Conservation (phyloP, 2,329 filamentous ascomycete genomes). For the Talaromyces islandicus region DNA sequence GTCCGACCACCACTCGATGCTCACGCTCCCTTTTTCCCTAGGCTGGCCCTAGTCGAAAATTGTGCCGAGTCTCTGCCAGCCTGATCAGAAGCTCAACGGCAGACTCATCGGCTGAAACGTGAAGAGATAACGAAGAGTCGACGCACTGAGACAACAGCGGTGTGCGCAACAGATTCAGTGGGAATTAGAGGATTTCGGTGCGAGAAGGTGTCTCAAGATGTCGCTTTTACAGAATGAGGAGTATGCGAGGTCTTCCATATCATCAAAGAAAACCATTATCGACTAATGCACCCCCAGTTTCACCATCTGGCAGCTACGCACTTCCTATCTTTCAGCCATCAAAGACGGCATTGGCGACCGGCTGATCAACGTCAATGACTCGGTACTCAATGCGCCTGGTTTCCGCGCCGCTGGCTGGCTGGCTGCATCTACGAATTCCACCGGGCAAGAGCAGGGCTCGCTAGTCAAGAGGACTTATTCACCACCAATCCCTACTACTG, state of each 20-base stretch:
- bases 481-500: slow-evolving; percentile 57
- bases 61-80: neutral
- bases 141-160: neutral
- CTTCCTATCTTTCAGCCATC: slow-evolving; percentile 57
- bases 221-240: slow-evolving; percentile 48
- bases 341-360: slow-evolving; percentile 62
- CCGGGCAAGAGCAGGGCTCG: slow-evolving; percentile 23
- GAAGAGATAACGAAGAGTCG: neutral
- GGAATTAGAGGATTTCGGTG: neutral
- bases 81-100: neutral
- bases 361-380: slow-evolving; percentile 58
- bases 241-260: slow-evolving; percentile 27
- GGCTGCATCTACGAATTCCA: slow-evolving; percentile 29
- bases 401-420: slow-evolving; percentile 61
- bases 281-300: slow-evolving; percentile 40
- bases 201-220: slow-evolving; percentile 23
- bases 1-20: neutral
- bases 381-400: slow-evolving; percentile 57
- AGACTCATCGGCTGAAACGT: neutral
- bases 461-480: slow-evolving; percentile 61
- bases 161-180: neutral
- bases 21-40: slow-evolving; percentile 11
- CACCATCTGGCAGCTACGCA: slow-evolving; percentile 60
- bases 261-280: neutral
- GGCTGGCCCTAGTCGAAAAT: slow-evolving; percentile 28